Evolutionary conservation across 2,329 filamentous ascomycete species (phyloP).

Genomic region (Sphaceloma murrayae): DNA sequence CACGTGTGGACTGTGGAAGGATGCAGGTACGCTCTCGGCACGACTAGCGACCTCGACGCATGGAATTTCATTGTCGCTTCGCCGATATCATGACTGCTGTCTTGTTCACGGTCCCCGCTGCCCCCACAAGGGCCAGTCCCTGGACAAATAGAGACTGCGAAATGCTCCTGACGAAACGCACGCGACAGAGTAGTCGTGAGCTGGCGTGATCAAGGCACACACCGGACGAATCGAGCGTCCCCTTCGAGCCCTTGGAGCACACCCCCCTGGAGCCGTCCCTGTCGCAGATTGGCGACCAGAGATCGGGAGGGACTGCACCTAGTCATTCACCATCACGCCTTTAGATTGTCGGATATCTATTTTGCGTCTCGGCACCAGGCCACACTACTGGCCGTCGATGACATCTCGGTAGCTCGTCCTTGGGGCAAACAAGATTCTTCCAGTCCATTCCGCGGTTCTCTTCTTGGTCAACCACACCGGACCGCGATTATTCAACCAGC

Average conservation of each 20-base stretch:
- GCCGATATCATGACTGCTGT: constrained; percentile 1
- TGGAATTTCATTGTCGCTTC: constrained; percentile 3
- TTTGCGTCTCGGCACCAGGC: constrained; percentile 10
- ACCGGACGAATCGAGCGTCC: constrained; percentile 3
- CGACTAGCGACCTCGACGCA: constrained; percentile 13
- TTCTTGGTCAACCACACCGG: background rate
- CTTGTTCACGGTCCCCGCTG: too few relatives aligned
- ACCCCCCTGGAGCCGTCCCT: background rate
- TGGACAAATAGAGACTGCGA: background rate
- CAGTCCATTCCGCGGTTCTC: background rate
- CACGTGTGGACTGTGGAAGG: constrained; percentile 13
- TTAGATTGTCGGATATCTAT: constrained; percentile 1
- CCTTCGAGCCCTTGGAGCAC: too few relatives aligned
- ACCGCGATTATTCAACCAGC: background rate
- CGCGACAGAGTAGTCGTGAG: background rate
- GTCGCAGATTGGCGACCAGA: constrained; percentile 12
- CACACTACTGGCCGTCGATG: too few relatives aligned
- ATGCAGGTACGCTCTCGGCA: constrained; percentile 10
- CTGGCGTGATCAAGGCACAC: constrained; percentile 1
- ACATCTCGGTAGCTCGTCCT: too few relatives aligned
- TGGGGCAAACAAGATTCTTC: background rate
- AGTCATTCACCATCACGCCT: constrained; percentile 7
- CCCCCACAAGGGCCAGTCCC: background rate
- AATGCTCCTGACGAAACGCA: background rate
- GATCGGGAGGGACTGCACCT: background rate